phyloP scores from a whole-genome alignment of 441 rosid genomes.

The Isatis lusitanica region DNA sequence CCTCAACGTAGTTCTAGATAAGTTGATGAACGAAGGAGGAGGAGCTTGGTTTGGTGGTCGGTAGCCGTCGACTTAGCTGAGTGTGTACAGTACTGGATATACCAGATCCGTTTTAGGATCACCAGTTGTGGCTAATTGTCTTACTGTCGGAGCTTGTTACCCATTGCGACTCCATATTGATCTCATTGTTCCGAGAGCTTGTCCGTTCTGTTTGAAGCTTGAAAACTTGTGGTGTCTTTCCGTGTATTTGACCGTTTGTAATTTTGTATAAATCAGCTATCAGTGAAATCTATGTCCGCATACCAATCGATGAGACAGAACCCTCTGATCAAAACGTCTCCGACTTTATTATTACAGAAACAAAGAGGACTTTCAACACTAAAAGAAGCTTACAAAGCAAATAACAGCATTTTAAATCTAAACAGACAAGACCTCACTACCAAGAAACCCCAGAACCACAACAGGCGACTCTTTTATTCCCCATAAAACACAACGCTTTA shows the following conservation, averaged over 20 bases:
- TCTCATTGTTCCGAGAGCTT: not conserved
- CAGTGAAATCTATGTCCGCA: not conserved
- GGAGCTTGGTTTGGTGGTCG: slow-evolving; percentile 55
- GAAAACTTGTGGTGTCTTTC: not conserved
- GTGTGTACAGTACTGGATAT: not conserved
- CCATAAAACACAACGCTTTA: slow-evolving; percentile 2
- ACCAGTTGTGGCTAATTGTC: not conserved
- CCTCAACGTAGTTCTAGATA: slow-evolving; percentile 79
- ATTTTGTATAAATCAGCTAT: not conserved
- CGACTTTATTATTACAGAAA: slow-evolving; percentile 20
- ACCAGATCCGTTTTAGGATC: not conserved
- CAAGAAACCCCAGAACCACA: not conserved
- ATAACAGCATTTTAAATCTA: not conserved
- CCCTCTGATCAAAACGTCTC: slow-evolving; percentile 9
- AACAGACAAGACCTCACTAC: slow-evolving; percentile 1
- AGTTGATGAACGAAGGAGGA: slow-evolving; percentile 75
- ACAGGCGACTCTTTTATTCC: slow-evolving; percentile 12
- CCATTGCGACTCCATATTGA: not conserved
- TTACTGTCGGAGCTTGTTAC: not conserved
- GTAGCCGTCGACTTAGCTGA: not conserved
- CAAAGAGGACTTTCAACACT: not conserved
- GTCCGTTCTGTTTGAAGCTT: not conserved
- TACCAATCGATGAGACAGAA: not conserved
- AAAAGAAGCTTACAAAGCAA: slow-evolving; percentile 22
- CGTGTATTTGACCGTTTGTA: not conserved